Evolutionary conservation across 208 protist species (phyloP), one percentile per base, ranked within the genome.

Genomic region (Trypanosoma congolense): DNA sequence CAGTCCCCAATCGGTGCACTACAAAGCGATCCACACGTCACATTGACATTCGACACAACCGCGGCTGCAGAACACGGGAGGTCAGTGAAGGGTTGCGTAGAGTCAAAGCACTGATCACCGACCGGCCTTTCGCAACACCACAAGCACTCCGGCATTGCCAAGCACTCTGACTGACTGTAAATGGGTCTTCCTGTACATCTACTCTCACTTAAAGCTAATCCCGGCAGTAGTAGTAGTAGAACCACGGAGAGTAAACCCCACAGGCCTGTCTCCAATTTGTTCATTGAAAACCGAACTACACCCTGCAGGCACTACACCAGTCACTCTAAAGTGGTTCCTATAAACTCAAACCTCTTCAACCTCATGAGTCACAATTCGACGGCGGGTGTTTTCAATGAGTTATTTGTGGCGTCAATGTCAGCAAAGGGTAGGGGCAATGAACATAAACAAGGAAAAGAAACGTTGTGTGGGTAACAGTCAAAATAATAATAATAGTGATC

Each of bases 91-190:
- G 3, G 42, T 18, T 40, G n/a, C 14, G 44, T 35, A 1, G 33
- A 43, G 54, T 56, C 28, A 60, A 78, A 64, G 56, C 72, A 78
- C 45, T 72, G 72, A 30, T 21, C 4, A 19, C 65, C 72, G n/a
- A 68, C 36, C 38, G 60, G 51, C 6, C 33, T 49, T 14, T 73
- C 66, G 31, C 72, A 78, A 56, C 72, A 78, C 65, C 65, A 78
- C 18, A 43, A 51, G 45, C 72, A 78, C 31, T 56, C 61, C 1
- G 31, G 9, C 40, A 54, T 45, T 21, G 43, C 24, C 14, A 77
- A 50, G 61, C 74, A 80, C 36, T 75, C 62, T 4, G 56, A 55
- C 12, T 47, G 55, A 60, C 65, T 73, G 38, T 59, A 65, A 46
- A 65, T 59, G 0, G 60, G 60, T 6, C 46, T 42, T 33, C 18